Conservation (phyloP, 2,329 filamentous ascomycete genomes). For the Venturia nashicola region DNA sequence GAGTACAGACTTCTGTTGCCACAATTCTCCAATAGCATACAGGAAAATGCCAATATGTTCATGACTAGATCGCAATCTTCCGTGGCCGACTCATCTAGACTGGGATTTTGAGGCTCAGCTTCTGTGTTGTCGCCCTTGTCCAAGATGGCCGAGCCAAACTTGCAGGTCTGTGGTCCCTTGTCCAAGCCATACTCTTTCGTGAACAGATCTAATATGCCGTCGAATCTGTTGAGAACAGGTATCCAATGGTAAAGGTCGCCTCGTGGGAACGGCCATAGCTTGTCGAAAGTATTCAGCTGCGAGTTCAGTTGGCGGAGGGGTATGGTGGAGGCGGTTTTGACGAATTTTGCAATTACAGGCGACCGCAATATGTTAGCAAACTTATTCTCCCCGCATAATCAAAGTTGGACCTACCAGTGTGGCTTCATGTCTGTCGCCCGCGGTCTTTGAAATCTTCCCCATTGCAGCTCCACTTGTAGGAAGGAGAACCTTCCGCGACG, state of each 20-base stretch:
- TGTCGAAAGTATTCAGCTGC: conserved; percentile 68
- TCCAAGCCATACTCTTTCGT: conserved; percentile 68
- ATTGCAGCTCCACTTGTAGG: conserved; percentile 28
- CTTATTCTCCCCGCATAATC: background rate
- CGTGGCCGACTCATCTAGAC: conserved; percentile 48
- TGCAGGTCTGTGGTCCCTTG: conserved; percentile 65
- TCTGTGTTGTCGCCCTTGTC: conserved; percentile 39
- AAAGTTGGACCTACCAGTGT: conserved; percentile 29
- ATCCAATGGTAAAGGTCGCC: conserved; percentile 99
- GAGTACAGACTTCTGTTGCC: conserved; percentile 94
- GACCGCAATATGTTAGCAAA: conserved; percentile 44
- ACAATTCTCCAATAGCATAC: conserved; percentile 82
- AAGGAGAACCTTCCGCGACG: conserved; percentile 20
- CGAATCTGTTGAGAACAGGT: conserved; percentile 82
- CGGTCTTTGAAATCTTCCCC: conserved; percentile 44
- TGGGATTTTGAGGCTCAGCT: conserved; percentile 23
- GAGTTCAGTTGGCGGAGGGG: conserved; percentile 66
- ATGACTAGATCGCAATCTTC: conserved; percentile 74
- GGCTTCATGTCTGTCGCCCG: conserved; percentile 40
- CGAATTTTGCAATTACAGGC: conserved; percentile 73
- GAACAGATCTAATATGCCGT: conserved; percentile 73
- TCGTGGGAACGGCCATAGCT: conserved; percentile 86
- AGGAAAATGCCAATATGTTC: conserved; percentile 71
- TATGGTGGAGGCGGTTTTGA: conserved; percentile 54
- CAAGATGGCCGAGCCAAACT: conserved; percentile 58